Conservation (phyloP, 164 flowering plant genomes). For the Annona squamosa region DNA sequence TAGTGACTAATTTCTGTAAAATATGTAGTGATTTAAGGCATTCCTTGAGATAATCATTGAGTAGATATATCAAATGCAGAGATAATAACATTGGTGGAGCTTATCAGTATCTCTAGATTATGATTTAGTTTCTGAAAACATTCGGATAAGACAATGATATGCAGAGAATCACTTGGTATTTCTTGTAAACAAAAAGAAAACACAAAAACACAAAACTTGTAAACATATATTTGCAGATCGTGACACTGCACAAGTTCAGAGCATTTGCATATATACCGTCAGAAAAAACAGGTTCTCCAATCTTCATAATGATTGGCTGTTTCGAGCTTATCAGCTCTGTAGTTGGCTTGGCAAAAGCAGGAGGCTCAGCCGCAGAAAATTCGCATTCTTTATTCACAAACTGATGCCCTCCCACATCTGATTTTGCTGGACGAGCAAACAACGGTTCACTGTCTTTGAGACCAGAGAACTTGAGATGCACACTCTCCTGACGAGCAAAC, state of each 20-base stretch:
- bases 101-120: no score
- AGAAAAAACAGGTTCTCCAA: background rate
- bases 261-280: background rate
- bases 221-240: background rate
- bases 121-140: no score
- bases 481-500: constrained; percentile 19
- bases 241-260: background rate
- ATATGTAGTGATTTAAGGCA: no score
- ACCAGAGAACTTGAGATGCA: constrained; percentile 15
- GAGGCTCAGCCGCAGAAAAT: constrained; percentile 1
- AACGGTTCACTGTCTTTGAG: constrained; percentile 24
- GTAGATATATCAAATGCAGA: no score
- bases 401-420: background rate
- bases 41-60: no score
- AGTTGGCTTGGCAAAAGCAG: background rate
- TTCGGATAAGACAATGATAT: no score
- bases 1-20: no score
- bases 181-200: background rate
- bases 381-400: constrained; percentile 1
- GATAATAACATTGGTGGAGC: no score
- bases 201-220: background rate
- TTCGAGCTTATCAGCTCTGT: background rate
- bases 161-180: no score
- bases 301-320: background rate
- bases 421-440: constrained; percentile 40